Conservation (phyloP, 768 basidiomycete species). For the Podaxis sp. region DNA sequence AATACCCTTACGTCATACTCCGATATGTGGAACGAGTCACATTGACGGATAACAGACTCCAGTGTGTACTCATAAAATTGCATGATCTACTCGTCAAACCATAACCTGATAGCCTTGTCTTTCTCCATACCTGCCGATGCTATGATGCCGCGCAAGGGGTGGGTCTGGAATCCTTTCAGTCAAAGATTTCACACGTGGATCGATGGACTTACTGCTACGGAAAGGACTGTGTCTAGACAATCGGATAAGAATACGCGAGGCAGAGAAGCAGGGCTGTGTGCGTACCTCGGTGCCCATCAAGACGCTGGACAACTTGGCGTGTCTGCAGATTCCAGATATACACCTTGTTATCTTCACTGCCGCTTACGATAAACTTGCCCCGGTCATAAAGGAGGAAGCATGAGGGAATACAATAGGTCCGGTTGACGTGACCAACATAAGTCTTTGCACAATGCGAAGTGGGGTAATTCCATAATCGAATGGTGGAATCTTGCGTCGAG, state of each 20-base stretch:
- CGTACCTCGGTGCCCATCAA: slow-evolving; percentile 81
- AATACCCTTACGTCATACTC: slow-evolving; percentile 1
- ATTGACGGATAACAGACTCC: not conserved
- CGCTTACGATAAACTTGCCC: slow-evolving; percentile 76
- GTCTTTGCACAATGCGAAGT: slow-evolving; percentile 91
- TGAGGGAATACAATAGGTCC: slow-evolving; percentile 77
- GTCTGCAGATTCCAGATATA: slow-evolving; percentile 91
- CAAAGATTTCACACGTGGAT: slow-evolving; percentile 3
- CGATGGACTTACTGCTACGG: slow-evolving; percentile 61
- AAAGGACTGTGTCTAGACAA: slow-evolving; percentile 62
- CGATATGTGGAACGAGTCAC: not conserved
- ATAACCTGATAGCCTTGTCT: slow-evolving; percentile 80
- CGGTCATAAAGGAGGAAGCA: slow-evolving; percentile 55
- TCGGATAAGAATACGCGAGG: slow-evolving; percentile 8
- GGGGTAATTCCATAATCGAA: slow-evolving; percentile 94
- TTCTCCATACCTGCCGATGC: slow-evolving; percentile 92
- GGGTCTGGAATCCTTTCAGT: slow-evolving; percentile 48
- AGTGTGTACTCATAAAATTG: not conserved
- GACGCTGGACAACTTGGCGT: slow-evolving; percentile 68
- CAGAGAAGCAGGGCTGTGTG: not conserved
- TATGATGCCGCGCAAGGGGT: slow-evolving; percentile 72
- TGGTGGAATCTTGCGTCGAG: slow-evolving; percentile 91
- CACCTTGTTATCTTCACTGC: slow-evolving; percentile 87
- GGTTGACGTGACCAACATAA: slow-evolving; percentile 83
- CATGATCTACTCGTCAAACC: slow-evolving; percentile 49